Evolutionary conservation across 768 basidiomycete genomes (phyloP).

Genomic region (Auricularia auricula-judae): DNA sequence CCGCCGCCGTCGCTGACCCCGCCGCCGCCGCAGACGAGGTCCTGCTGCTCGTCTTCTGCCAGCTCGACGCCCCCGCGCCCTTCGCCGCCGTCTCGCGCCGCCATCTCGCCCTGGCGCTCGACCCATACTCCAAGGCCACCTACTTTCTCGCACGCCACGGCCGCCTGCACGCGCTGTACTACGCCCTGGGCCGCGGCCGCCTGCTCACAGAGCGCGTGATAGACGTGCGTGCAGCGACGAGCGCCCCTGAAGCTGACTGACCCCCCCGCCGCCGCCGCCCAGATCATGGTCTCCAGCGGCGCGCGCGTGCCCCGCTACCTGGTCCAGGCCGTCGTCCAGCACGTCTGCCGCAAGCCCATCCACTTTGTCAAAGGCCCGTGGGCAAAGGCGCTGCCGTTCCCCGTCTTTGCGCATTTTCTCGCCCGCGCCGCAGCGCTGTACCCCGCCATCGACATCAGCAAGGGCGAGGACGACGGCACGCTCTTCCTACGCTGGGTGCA

Average conservation of each 20-base stretch:
- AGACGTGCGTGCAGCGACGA: slow-evolving; percentile 39
- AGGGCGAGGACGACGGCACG: slow-evolving; percentile 67
- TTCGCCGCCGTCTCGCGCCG: slow-evolving; percentile 50
- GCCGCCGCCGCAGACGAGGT: slow-evolving; percentile 49
- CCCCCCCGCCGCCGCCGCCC: slow-evolving; percentile 5
- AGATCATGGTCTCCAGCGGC: slow-evolving; percentile 68
- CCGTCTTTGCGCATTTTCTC: slow-evolving; percentile 55
- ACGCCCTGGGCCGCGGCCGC: slow-evolving; percentile 64
- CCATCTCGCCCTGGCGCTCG: slow-evolving; percentile 50
- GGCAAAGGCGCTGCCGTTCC: slow-evolving; percentile 54
- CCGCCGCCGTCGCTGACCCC: not conserved
- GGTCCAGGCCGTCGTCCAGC: slow-evolving; percentile 66
- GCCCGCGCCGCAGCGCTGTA: slow-evolving; percentile 45
- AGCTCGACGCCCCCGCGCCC: slow-evolving; percentile 52
- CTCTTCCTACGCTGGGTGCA: slow-evolving; percentile 56
- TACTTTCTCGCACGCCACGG: slow-evolving; percentile 73
- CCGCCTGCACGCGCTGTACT: slow-evolving; percentile 27
- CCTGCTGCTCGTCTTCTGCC: slow-evolving; percentile 61
- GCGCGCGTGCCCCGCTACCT: slow-evolving; percentile 73
- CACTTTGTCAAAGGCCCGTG: slow-evolving; percentile 69
- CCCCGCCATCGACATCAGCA: slow-evolving; percentile 27
- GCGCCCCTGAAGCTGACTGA: slow-evolving; percentile 11
- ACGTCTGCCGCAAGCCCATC: slow-evolving; percentile 60
- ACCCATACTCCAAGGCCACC: slow-evolving; percentile 64
- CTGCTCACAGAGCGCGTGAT: slow-evolving; percentile 53